phyloP scores from a whole-genome alignment of 805 yeast species.

The Clavispora fructus region DNA sequence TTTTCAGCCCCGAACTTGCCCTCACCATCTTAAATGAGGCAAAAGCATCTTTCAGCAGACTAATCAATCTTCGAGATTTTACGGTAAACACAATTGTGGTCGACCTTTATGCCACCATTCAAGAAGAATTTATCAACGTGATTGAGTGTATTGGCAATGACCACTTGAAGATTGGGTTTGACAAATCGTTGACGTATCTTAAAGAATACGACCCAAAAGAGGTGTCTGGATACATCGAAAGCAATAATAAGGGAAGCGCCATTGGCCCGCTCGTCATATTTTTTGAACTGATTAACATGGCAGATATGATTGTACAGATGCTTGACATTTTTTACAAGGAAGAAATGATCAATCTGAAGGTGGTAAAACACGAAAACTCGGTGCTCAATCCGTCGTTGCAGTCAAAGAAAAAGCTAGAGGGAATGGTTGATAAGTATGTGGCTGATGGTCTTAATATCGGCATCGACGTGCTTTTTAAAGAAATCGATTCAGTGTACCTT shows the following conservation, averaged over 20 bases:
- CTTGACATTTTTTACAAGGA: constrained; percentile 84
- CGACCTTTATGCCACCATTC: constrained; percentile 38
- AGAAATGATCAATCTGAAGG: constrained; percentile 56
- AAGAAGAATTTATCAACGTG: constrained; percentile 63
- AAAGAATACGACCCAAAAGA: constrained; percentile 63
- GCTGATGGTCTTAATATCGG: constrained; percentile 94
- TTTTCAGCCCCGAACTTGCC: constrained; percentile 77
- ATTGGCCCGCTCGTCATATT: constrained; percentile 86
- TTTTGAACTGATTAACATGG: constrained; percentile 86
- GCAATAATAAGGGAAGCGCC: constrained; percentile 22
- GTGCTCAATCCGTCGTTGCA: constrained; percentile 74
- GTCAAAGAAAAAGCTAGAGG: constrained; percentile 76
- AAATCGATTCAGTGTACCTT: constrained; percentile 59
- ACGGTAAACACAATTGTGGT: constrained; percentile 29
- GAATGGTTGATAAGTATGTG: constrained; percentile 76
- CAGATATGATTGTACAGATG: constrained; percentile 91
- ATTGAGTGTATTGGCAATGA: constrained; percentile 57
- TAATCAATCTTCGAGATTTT: constrained; percentile 31
- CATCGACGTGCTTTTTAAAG: constrained; percentile 80
- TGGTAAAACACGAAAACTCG: constrained; percentile 68
- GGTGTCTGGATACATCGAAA: constrained; percentile 23
- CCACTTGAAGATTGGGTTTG: constrained; percentile 85
- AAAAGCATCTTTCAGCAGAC: constrained; percentile 55
- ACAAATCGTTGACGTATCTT: constrained; percentile 67
- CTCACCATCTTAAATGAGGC: constrained; percentile 67